Conservation (phyloP, 352 stramenopile genomes). For the Sclerospora graminicola region DNA sequence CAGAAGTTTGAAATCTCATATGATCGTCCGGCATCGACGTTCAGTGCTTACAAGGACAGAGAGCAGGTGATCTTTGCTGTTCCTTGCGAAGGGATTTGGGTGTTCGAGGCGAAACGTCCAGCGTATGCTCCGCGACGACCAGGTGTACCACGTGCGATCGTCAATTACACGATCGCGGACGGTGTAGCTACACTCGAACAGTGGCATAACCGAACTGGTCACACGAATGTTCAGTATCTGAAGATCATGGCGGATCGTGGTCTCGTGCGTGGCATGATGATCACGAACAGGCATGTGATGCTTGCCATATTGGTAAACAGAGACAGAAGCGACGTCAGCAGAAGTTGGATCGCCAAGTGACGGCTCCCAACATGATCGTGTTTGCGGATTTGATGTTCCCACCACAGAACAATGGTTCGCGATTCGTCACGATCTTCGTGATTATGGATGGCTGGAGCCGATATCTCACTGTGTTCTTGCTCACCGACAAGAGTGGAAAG, state of each 20-base stretch:
- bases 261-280: conserved; percentile 1
- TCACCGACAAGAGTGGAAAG: not conserved
- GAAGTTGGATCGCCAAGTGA: not conserved
- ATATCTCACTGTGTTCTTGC: conserved; percentile 1
- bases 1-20: conserved; percentile 1
- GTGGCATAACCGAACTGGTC: not conserved
- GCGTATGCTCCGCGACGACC: no score
- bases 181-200: not conserved
- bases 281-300: not conserved
- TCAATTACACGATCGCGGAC: not conserved
- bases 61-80: not conserved
- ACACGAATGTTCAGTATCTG: not conserved
- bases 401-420: not conserved
- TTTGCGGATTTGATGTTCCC: conserved; percentile 3
- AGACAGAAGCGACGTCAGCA: not conserved
- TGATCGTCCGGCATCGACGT: not conserved
- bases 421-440: not conserved
- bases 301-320: conserved; percentile 4
- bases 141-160: not conserved
- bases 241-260: conserved; percentile 1
- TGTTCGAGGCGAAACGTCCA: not conserved
- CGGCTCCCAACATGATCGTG: conserved; percentile 1
- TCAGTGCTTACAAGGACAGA: not conserved
- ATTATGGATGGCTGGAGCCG: conserved; percentile 4
- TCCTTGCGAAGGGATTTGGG: not conserved